Base-by-base conservation (phyloP, 192 early-diverging fungal genomes). In the Chytriomyces sp. region DNA sequence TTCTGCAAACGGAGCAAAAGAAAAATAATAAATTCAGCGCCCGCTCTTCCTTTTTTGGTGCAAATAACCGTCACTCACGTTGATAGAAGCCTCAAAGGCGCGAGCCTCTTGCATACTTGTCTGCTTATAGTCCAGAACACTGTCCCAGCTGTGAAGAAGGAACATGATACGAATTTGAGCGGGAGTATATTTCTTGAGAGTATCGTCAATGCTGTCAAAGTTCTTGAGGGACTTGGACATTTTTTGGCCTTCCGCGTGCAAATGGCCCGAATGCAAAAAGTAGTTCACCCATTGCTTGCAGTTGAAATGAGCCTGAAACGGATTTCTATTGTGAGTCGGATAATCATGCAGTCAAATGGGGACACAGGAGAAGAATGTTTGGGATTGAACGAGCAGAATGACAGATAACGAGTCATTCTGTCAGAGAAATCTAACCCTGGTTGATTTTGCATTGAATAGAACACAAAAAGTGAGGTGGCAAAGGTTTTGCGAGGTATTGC, bases 201-300 rank as follows among this genome's bases (percentile, higher is more conserved):
- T 94, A 79, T 98, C 82, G 81, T 93, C 85, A 68, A 99, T 95
- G n/a, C 93, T 89, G 72, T 95, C 90, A 87, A 97, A 99, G 86
- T 99, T 99, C 84, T 99, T 99, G 48, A 99, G 85, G 77, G 91
- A 93, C 87, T 99, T 99, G 71, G 93, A 95, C 97, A 99, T 99
- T 86, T 99, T 99, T 77, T 90, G 91, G 46, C 95, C 95, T 77
- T 97, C 94, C 50, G 97, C 92, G 78, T 97, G 92, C 77, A 97
- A 86, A 81, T 98, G 97, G 43, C 97, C 97, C 43, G 93, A 88
- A 84, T 99, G 97, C 77, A 97, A 78, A 87, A 98, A 99, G 90
- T 99, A 99, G 86, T 97, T 98, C 76, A 98, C 92, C 97, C 97
- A 99, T 87, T 99, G 97, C 20, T 86, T 71, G 88, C 91, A 92